These are phyloP conservation scores for Cladosporium oxysporum DNA, from an alignment of 2,329 filamentous ascomycete species.

Conservation along the genomic window DNA sequence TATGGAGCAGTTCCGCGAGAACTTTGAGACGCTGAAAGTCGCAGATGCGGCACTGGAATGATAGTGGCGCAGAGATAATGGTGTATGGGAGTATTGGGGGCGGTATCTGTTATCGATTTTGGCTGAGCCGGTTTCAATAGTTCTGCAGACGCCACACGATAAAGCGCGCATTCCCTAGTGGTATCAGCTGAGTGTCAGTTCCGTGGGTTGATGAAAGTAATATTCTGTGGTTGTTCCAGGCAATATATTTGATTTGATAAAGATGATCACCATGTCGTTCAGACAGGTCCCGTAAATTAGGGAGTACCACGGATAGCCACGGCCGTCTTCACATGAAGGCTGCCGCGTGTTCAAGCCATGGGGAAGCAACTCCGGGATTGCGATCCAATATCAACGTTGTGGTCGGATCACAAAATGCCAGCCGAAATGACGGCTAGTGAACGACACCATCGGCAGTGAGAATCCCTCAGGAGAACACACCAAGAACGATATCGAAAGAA, in stretches of 20 bases:
- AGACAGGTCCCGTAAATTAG: not conserved
- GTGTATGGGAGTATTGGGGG: not conserved
- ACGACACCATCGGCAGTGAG: not conserved
- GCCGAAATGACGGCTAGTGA: not conserved
- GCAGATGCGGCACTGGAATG: slow-evolving; percentile 30
- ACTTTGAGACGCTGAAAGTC: slow-evolving; percentile 32
- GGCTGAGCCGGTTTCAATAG: not conserved
- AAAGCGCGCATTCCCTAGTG: not conserved
- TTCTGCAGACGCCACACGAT: slow-evolving; percentile 5
- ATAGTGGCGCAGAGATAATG: slow-evolving; percentile 18
- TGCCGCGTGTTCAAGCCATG: not conserved
- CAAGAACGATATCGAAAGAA: not conserved
- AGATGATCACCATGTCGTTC: not conserved
- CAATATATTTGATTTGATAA: not conserved
- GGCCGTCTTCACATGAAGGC: not conserved
- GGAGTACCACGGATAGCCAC: not conserved
- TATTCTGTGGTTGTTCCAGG: not conserved
- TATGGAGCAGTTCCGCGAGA: slow-evolving; percentile 30
- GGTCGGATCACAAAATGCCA: not conserved
- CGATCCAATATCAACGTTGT: not conserved
- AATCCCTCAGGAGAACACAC: not conserved
- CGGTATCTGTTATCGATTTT: slow-evolving; percentile 1
- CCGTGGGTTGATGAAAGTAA: not conserved
- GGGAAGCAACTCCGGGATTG: not conserved
- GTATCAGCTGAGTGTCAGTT: not conserved